A percentile compares a stretch with the other conserved stretches of the same genome.
Evolutionary conservation across 1,284 basidiomycete genomes (phyloP).

Genomic region (Ustilago tritici): DNA sequence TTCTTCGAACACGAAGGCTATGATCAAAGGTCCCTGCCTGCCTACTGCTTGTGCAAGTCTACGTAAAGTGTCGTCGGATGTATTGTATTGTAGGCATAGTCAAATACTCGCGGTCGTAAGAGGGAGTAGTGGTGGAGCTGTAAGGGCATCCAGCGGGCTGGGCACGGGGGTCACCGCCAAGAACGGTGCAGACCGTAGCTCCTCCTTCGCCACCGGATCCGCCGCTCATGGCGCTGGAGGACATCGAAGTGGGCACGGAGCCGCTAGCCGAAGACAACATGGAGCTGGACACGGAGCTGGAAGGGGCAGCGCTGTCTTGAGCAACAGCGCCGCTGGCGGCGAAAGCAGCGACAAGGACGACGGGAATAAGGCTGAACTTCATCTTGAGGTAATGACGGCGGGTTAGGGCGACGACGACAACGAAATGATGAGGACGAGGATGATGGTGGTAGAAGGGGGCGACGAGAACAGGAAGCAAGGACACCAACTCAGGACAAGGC

Average conservation of each 20-base stretch:
- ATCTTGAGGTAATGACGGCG: slow-evolving; percentile 36
- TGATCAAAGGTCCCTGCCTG: not conserved
- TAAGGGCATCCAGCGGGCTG: slow-evolving; percentile 48
- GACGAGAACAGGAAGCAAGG: not conserved
- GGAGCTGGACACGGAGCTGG: slow-evolving; percentile 22
- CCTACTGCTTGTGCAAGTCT: not conserved
- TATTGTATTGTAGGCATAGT: not conserved
- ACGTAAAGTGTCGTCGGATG: not conserved
- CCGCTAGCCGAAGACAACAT: slow-evolving; percentile 17
- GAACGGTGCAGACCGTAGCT: slow-evolving; percentile 48
- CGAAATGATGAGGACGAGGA: slow-evolving; percentile 1
- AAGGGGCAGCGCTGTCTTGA: slow-evolving; percentile 40
- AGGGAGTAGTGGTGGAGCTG: slow-evolving; percentile 55
- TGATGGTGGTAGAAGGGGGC: not conserved
- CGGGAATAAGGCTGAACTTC: slow-evolving; percentile 57
- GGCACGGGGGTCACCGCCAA: slow-evolving; percentile 45
- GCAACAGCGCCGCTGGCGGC: slow-evolving; percentile 52
- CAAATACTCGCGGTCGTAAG: slow-evolving; percentile 58
- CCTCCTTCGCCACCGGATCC: slow-evolving; percentile 15
- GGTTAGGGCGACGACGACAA: not conserved
- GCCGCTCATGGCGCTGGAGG: slow-evolving; percentile 28
- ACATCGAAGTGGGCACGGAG: slow-evolving; percentile 40
- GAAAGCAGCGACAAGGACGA: slow-evolving; percentile 55
- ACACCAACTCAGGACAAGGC: not conserved
- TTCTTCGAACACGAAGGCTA: not conserved